These are phyloP conservation scores for Eutrema heterophyllum DNA, from an alignment of 345 rosid species.

Conservation along the genomic window DNA sequence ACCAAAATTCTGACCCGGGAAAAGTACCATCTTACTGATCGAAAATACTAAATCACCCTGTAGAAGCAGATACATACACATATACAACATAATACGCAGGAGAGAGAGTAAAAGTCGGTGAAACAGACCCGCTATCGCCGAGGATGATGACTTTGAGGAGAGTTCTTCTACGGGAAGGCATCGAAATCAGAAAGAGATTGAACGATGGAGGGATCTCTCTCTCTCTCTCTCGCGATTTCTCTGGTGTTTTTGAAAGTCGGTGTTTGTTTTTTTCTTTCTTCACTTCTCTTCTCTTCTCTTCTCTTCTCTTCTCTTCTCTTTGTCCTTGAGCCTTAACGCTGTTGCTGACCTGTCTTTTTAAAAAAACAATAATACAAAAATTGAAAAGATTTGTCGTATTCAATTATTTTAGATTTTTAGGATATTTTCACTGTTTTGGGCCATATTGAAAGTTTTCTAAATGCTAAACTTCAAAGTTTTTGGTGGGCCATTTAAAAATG, in stretches of 20 bases:
- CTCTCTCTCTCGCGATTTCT: conserved; percentile 2
- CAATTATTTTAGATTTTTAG: neutral
- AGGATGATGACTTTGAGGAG: conserved; percentile 96
- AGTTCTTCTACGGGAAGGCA: conserved; percentile 88
- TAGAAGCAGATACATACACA: neutral
- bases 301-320: neutral
- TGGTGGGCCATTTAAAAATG: too few relatives aligned
- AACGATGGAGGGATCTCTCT: conserved; percentile 15
- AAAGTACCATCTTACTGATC: neutral
- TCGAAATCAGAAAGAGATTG: conserved; percentile 15
- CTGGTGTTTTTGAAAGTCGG: neutral
- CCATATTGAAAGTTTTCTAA: too few relatives aligned
- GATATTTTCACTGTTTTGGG: neutral
- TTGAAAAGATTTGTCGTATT: neutral
- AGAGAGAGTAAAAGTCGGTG: neutral
- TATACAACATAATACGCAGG: neutral
- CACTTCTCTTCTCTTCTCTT: neutral
- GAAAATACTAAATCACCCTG: neutral
- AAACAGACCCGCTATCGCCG: conserved; percentile 89
- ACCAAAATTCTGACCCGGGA: neutral
- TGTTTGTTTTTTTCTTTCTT: neutral
- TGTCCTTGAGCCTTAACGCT: neutral
- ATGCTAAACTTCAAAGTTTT: too few relatives aligned
- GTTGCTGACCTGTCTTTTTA: conserved; percentile 16
- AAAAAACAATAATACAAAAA: neutral